These are phyloP conservation scores for Gastrolobium villosum DNA, from an alignment of 306 rosid species.

Conservation along the genomic window DNA sequence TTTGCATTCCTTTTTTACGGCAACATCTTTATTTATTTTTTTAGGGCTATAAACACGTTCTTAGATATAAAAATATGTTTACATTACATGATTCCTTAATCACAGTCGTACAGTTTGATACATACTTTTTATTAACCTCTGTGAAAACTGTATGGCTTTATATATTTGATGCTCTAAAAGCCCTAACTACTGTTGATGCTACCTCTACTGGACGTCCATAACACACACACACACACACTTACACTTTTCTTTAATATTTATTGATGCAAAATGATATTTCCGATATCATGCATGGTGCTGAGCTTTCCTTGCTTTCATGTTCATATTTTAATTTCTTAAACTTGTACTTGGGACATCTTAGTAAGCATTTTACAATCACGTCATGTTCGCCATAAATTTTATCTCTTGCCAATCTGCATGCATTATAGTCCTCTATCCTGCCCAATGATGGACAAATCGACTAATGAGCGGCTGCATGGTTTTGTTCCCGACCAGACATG, in stretches of 20 bases:
- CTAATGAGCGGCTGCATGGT: constrained; percentile 1
- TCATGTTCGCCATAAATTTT: not conserved
- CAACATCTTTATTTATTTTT: not conserved
- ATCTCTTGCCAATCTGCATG: not conserved
- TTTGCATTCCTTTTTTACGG: not conserved
- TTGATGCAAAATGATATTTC: not conserved
- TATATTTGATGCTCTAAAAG: not conserved
- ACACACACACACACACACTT: no score
- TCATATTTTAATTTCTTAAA: not conserved
- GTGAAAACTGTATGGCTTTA: not conserved
- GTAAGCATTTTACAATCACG: not conserved
- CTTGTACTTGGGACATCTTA: not conserved
- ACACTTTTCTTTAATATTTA: not conserved
- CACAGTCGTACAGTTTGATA: not conserved
- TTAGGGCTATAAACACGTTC: not conserved
- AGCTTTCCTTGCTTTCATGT: not conserved
- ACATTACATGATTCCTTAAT: not conserved
- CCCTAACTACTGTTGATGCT: not conserved
- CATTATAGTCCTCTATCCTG: not conserved
- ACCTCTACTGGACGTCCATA: not conserved
- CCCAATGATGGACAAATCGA: constrained; percentile 36
- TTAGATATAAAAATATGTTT: not conserved
- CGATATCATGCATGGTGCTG: not conserved
- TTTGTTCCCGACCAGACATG: constrained; percentile 13
- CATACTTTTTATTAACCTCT: not conserved